Base-by-base conservation (phyloP, 208 protist species). In the Ichthyophonus hoferi region DNA sequence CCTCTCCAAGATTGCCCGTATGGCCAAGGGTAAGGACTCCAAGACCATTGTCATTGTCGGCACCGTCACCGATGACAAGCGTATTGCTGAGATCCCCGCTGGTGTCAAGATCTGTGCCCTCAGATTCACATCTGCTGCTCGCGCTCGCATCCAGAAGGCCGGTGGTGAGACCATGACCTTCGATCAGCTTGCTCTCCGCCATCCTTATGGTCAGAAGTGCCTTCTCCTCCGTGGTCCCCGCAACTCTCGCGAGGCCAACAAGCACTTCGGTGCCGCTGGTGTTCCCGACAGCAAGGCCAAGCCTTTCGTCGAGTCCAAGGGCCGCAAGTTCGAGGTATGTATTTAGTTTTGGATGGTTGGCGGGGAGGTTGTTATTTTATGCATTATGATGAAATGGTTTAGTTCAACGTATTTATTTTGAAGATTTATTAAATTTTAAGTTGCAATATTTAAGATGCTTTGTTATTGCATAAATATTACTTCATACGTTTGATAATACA, bases 151-250 rank as follows among this genome's bases (percentile, higher is more conserved):
- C 93, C 91, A 97, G 58, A 97, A 97, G 58, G 97, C 98, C 43
- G 99, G 99, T 89, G 99, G 98, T 90, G 96, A 99, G 94, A 96
- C 94, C 95, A 93, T 99, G 43, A 99, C 98, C 88, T 99, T 99
- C 89, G 99, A 99, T 93, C 97, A 99, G 94, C 96, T 99, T 50
- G 97, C 98, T 41, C 95, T 99, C 90, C 90, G 96, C 38, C 93
- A 95, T 42, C 99, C 99, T 83, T 98, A 95, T 43, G 99, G 99
- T 77, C 40, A 96, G 91, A 98, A 98, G 92, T 98, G 96, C 89
- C 90, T 99, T 82, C 97, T 99, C 83, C 95, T 99, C 87, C 97
- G 97, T 88, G 98, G 98, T 88, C 95, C 94, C 90, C 96, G 95
- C 90, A 96, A 94, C 77, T 94, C 94, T 50, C 97, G 99, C 91